These are phyloP conservation scores for Lichtheimia hyalospora DNA, from an alignment of 371 early-diverging fungal genomes.

Conservation along the genomic window DNA sequence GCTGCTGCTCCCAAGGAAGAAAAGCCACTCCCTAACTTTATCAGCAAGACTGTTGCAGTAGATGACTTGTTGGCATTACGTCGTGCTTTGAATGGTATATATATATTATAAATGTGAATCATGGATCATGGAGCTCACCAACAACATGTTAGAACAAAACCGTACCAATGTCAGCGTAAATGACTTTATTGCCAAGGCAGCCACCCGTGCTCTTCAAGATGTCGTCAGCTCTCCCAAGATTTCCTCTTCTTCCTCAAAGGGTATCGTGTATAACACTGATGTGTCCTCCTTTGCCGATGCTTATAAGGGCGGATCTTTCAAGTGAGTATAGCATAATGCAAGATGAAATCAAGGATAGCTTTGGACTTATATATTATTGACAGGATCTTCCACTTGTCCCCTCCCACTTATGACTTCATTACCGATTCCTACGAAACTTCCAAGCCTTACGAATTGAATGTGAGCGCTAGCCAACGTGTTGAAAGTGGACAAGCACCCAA, in stretches of 20 bases:
- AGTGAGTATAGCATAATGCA: conserved; percentile 20
- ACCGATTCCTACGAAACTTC: conserved; percentile 36
- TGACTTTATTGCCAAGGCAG: conserved; percentile 87
- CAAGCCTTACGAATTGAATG: conserved; percentile 39
- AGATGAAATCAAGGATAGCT: neutral
- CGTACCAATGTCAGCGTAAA: conserved; percentile 75
- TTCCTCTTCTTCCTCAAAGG: conserved; percentile 40
- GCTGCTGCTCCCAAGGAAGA: conserved; percentile 18
- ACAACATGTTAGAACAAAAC: conserved; percentile 39
- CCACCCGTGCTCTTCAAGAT: conserved; percentile 74
- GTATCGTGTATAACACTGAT: conserved; percentile 19
- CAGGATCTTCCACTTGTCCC: conserved; percentile 46
- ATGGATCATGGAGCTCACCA: neutral
- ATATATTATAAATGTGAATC: neutral
- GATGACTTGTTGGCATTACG: conserved; percentile 71
- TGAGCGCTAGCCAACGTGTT: conserved; percentile 20
- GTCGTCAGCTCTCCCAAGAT: conserved; percentile 55
- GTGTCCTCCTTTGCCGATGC: conserved; percentile 18
- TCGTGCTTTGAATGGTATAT: conserved; percentile 66
- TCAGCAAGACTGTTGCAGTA: conserved; percentile 66
- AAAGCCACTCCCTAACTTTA: conserved; percentile 44
- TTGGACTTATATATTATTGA: neutral
- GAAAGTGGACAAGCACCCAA: conserved; percentile 6
- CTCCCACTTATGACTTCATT: conserved; percentile 47
- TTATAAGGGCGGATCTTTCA: conserved; percentile 41